phyloP scores from a whole-genome alignment of 768 basidiomycete species.

The Kwoniella dendrophila region DNA sequence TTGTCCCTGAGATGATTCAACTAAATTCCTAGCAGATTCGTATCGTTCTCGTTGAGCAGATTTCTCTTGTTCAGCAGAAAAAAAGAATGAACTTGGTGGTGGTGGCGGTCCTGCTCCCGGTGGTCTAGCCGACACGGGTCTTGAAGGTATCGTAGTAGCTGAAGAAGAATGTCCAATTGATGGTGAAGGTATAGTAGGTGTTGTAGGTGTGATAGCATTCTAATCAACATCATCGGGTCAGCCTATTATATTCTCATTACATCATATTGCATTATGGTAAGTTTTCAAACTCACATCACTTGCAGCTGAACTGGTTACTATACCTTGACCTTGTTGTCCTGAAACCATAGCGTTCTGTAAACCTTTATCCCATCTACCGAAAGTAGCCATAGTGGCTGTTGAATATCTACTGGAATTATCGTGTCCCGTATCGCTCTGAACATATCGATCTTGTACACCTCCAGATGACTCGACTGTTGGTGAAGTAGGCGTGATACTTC shows the following conservation, averaged over 20 bases:
- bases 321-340: conserved; percentile 4
- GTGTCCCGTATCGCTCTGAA: conserved; percentile 33
- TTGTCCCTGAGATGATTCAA: background rate
- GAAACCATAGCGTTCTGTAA: conserved; percentile 14
- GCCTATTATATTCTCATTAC: background rate
- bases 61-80: conserved; percentile 32
- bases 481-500: conserved; percentile 14
- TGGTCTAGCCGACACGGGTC: conserved; percentile 2
- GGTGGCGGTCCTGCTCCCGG: conserved; percentile 1
- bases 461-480: background rate
- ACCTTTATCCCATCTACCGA: conserved; percentile 38
- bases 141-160: background rate
- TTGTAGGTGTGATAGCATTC: conserved; percentile 14
- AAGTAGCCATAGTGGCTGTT: conserved; percentile 32
- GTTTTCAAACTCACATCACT: conserved; percentile 16
- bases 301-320: conserved; percentile 1
- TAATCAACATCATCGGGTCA: background rate
- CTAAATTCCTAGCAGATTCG: conserved; percentile 25
- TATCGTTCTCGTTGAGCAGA: conserved; percentile 23
- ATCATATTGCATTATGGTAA: background rate
- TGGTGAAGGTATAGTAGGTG: conserved; percentile 8
- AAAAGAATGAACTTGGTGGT: conserved; percentile 18
- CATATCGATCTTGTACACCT: background rate
- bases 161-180: conserved; percentile 18
- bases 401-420: conserved; percentile 21